Conservation (phyloP, 2,329 filamentous ascomycete genomes). For the Davidsoniella virescens region DNA sequence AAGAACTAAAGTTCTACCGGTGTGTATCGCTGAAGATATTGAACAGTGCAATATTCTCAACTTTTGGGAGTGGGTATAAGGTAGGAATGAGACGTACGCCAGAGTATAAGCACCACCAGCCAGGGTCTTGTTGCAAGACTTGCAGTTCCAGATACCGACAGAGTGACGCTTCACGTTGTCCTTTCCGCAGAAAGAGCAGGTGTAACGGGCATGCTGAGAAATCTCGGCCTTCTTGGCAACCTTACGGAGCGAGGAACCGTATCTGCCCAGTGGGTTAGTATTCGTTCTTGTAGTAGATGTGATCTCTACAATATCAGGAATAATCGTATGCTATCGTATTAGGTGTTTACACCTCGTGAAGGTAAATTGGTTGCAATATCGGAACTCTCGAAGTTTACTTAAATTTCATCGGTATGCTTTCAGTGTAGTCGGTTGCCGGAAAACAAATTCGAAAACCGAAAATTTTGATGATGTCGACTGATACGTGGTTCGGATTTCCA, state of each 20-base stretch:
- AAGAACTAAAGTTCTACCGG: too few relatives aligned
- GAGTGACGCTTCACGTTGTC: slow-evolving; percentile 78
- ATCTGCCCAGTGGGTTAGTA: slow-evolving; percentile 39
- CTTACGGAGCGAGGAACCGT: slow-evolving; percentile 98
- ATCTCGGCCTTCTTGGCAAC: slow-evolving; percentile 98
- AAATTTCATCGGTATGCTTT: too few relatives aligned
- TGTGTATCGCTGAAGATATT: neutral
- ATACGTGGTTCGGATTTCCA: too few relatives aligned
- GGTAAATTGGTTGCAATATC: neutral
- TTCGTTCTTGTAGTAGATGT: neutral
- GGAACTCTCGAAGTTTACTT: too few relatives aligned
- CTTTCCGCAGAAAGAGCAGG: slow-evolving; percentile 98
- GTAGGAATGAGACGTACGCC: slow-evolving; percentile 52
- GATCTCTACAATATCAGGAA: neutral
- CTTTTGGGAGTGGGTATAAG: neutral
- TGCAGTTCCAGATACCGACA: slow-evolving; percentile 95
- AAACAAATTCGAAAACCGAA: neutral
- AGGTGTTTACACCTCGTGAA: neutral
- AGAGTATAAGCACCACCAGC: slow-evolving; percentile 73
- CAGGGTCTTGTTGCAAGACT: slow-evolving; percentile 82
- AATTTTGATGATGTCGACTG: neutral
- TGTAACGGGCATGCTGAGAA: slow-evolving; percentile 92
- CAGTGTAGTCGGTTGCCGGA: neutral
- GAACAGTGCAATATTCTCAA: neutral
- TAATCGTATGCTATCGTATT: neutral